Evolutionary conservation across 2,329 filamentous ascomycete genomes (phyloP), one percentile per base, ranked within the genome.

Genomic region (Fusarium decemcellulare): DNA sequence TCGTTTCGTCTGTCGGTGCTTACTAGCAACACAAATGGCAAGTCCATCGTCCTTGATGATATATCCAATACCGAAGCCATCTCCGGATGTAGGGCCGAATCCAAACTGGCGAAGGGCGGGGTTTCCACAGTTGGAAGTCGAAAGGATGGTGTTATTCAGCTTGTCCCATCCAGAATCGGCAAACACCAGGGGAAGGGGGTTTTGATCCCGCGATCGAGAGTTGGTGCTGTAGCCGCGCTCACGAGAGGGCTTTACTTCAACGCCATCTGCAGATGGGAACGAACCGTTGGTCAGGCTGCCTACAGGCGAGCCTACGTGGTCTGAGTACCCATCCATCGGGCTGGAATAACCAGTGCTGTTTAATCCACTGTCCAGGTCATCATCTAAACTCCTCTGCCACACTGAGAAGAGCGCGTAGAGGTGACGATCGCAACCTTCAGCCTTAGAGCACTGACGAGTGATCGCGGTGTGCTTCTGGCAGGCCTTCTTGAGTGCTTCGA

Each of bases 121-220:
- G 80, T 98, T 99, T 63, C 96, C 96, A 80, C 96, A 99, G 84
- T 99, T 99, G n/a, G 95, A 98, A 0, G 96, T 98, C 8, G 93
- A 97, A 40, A 99, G 85, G 69, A 98, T 93, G 9, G 95, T 98
- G 68, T 89, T 97, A 84, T 98, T 98, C 70, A 98, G 88, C 78
- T 93, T 95, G 80, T 98, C 95, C 94, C 95, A 99, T 50, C 95
- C 96, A 1, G 87, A 74, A 76, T 99, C 96, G 50, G 91, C 90
- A 79, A 98, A 99, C 60, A 99, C 87, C 7, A 91, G 84, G 0
- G 96, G 96, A 74, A 95, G 86, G 61, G 84, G 76, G 76, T 85
- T 76, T 74, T 84, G 59, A 74, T 82, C 79, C 37, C 79, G 77
- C 37, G 83, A 83, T 60, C 85, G 82, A 44, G 86, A 85, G 70